Evolutionary conservation across 352 stramenopile genomes (phyloP).

Genomic region (Phytophthora macrochlamydospora): DNA sequence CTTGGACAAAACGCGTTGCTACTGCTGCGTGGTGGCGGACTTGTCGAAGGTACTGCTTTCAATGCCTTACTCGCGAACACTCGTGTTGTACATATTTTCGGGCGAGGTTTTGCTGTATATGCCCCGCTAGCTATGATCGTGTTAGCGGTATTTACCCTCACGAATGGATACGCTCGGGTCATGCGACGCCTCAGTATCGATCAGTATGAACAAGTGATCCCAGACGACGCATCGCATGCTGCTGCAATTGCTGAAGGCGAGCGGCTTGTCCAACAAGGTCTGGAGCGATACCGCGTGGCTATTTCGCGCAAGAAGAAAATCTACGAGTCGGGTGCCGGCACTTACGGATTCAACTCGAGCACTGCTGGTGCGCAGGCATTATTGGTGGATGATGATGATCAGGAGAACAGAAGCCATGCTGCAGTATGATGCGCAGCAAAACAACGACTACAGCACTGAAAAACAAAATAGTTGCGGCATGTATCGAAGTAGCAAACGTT

Average conservation of each 20-base stretch:
- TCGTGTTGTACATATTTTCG: slow-evolving; percentile 61
- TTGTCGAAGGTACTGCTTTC: slow-evolving; percentile 60
- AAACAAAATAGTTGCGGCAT: background rate
- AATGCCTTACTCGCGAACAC: slow-evolving; percentile 59
- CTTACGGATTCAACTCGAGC: slow-evolving; percentile 40
- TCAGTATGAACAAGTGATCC: slow-evolving; percentile 69
- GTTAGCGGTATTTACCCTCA: slow-evolving; percentile 50
- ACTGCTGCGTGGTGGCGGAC: slow-evolving; percentile 44
- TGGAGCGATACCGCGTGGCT: slow-evolving; percentile 45
- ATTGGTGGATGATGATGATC: slow-evolving; percentile 20
- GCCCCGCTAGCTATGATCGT: slow-evolving; percentile 60
- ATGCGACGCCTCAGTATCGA: slow-evolving; percentile 65
- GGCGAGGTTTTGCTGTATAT: slow-evolving; percentile 59
- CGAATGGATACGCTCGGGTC: slow-evolving; percentile 56
- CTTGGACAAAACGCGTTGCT: slow-evolving; percentile 74
- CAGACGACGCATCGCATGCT: slow-evolving; percentile 36
- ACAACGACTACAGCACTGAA: background rate
- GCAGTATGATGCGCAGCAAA: background rate
- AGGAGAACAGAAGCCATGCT: background rate
- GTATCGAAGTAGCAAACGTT: background rate
- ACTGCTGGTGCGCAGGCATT: slow-evolving; percentile 26
- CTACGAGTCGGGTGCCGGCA: slow-evolving; percentile 27
- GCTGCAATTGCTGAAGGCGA: slow-evolving; percentile 53
- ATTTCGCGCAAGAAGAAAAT: slow-evolving; percentile 45
- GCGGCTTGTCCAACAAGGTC: slow-evolving; percentile 50